Base-by-base conservation (phyloP, 306 rosid species). In the Cicer yamashitae region DNA sequence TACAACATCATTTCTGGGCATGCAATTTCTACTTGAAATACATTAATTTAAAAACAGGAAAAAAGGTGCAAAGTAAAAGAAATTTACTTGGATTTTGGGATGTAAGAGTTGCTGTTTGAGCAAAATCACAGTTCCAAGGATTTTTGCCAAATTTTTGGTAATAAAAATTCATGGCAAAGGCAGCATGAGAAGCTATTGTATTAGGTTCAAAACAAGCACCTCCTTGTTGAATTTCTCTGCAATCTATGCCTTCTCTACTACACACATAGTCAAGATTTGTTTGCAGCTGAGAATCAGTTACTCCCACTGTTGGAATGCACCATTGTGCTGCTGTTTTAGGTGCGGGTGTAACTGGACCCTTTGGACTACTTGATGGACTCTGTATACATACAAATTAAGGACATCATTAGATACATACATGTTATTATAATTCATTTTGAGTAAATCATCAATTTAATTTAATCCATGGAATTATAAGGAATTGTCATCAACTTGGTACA, bases 141-240 rank as follows among this genome's bases (percentile, higher is more conserved):
- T 82, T 74, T 69, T 72, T 89, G 12, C 81, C 88, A 72, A 69
- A 45, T 6, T 78, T 79, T 39, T 94, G 99, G 80, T 84, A 94
- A 75, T 94, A 94, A 58, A 89, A 88, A 81, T 94, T 94, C 97
- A 94, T 94, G 75, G 97, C 96, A 79, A 76, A 94, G 47, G 99
- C 81, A 48, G 97, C 88, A 71, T 91, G 98, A 8, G 93, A 91
- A n/a, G 77, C 70, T 0, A 85, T 40, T 6, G 89, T 91, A 82
- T 89, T 84, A 8, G 97, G 97, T n/a, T 88, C 93, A 39, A 79
- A 93, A 82, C 98, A 93, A 79, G 88, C 90, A 0, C 97, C 98
- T 54, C 97, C 96, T 0, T 89, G 76, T 82, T 88, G 90, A 81
- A 93, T 91, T 44, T 87, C 58, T 3, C 90, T 78, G 50, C 98